Evolutionary conservation across 2,329 filamentous ascomycete species (phyloP), one percentile per base, ranked within the genome.

Genomic region (Diaporthe ilicicola): DNA sequence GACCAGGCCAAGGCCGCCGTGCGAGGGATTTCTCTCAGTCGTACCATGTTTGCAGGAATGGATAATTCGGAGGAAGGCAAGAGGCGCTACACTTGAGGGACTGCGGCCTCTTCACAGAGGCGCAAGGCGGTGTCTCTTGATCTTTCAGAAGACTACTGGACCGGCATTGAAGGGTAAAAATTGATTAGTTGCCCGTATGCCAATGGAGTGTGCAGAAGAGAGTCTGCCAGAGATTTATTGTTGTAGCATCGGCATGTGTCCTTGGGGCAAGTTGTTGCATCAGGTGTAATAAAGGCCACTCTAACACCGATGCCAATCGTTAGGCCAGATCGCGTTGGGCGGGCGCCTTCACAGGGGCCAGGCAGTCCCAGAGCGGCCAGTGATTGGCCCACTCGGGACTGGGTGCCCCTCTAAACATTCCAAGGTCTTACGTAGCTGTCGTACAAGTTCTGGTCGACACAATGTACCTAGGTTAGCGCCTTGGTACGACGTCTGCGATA

Each of bases 1-100:
- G 94, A 97, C 95, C 96, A 99, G 79, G 96, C 94, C 82, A 99
- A 99, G 78, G 95, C 93, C 82, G 95, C 96, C 78, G 96, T 99
- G 84, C 96, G 91, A 81, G 94, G 93, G 80, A 99, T 97, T 87
- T 98, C 95, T 87, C 95, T 91, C 83, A 98, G 88, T 85, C 94
- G 93, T 84, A 98, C 95, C 96, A 99, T 99, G 82, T 76, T 84
- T 50, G 67, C 42, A 39, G 59, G 29, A 62, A 51, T 51, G 50
- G 37, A 32, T 50, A 56, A 44, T 53, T 61, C 29, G 54, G 54
- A 46, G 54, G 50, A 50, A 39, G 62, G 39, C 61, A 39, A 29
- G n/a, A 37, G 24, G 61, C 37, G 54, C 66, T 68, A 59, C 32
- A 50, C 29, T 51, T 34, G 66, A 61, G 42, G 55, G 53, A 59